Evolutionary conservation across 768 basidiomycete species (phyloP).

Genomic region (Tulasnella sp.): DNA sequence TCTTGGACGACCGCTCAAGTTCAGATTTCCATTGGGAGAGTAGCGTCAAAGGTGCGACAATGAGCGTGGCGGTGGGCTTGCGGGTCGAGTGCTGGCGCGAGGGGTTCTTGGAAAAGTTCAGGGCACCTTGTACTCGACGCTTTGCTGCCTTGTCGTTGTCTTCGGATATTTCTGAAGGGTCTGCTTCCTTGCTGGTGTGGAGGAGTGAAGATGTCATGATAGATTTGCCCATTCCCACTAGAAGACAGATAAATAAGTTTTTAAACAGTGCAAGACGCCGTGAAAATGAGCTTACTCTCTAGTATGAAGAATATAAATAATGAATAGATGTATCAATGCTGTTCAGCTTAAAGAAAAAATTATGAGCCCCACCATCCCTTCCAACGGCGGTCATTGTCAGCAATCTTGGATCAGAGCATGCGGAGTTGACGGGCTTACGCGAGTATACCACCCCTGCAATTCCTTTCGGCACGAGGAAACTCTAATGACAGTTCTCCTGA

Average conservation of each 20-base stretch:
- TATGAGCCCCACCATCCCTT: background rate
- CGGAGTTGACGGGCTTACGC: conserved; percentile 59
- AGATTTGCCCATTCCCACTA: conserved; percentile 96
- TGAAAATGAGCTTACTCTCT: conserved; percentile 6
- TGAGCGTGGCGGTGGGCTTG: conserved; percentile 66
- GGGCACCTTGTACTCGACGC: conserved; percentile 38
- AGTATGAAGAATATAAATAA: background rate
- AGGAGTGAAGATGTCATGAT: conserved; percentile 92
- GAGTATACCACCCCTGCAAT: conserved; percentile 83
- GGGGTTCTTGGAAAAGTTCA: conserved; percentile 44
- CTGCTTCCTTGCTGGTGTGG: conserved; percentile 67
- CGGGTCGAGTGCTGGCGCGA: conserved; percentile 43
- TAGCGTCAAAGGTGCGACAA: conserved; percentile 90
- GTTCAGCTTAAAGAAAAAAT: background rate
- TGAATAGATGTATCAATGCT: background rate
- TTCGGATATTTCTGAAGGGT: conserved; percentile 41
- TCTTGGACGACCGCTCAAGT: conserved; percentile 77
- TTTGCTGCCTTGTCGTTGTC: background rate
- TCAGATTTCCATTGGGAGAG: conserved; percentile 94
- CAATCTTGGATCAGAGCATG: background rate
- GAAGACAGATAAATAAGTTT: conserved; percentile 23
- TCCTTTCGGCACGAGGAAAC: conserved; percentile 79
- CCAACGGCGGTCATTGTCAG: background rate
- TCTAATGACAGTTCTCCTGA: conserved; percentile 85
- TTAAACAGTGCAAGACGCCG: background rate